Conservation (phyloP, 2,329 filamentous ascomycete species). For the Colletotrichum eleusines region DNA sequence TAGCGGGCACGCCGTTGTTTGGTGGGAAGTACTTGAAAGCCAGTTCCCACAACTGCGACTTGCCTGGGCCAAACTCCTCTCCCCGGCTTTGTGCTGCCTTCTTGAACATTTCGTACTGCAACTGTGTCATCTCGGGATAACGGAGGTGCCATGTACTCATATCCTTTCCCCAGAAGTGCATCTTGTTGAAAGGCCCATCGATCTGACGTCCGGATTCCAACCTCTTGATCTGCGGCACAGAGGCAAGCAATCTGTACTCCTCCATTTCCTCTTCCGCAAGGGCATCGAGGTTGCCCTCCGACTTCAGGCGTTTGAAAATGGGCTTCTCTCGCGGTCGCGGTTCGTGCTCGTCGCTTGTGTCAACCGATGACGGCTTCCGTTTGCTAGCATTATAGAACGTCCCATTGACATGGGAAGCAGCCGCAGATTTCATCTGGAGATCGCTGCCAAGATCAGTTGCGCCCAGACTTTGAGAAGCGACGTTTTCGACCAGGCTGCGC, state of each 20-base stretch:
- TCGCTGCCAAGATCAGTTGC: slow-evolving; percentile 59
- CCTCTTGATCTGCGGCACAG: slow-evolving; percentile 62
- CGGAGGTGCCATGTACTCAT: slow-evolving; percentile 69
- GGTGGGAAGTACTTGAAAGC: slow-evolving; percentile 71
- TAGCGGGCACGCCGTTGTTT: slow-evolving; percentile 37
- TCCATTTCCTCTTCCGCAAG: slow-evolving; percentile 52
- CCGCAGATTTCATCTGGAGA: slow-evolving; percentile 42
- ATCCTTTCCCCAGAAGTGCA: slow-evolving; percentile 69
- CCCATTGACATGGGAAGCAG: slow-evolving; percentile 40
- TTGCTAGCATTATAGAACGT: slow-evolving; percentile 65
- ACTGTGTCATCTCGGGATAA: slow-evolving; percentile 73
- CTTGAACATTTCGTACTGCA: slow-evolving; percentile 68
- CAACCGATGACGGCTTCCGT: slow-evolving; percentile 62
- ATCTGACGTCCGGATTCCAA: slow-evolving; percentile 68
- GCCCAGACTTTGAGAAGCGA: slow-evolving; percentile 67
- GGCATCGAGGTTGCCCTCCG: slow-evolving; percentile 57
- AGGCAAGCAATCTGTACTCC: slow-evolving; percentile 61
- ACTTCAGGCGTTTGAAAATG: slow-evolving; percentile 68
- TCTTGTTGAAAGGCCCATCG: slow-evolving; percentile 67
- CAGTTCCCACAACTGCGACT: slow-evolving; percentile 65
- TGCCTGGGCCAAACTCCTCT: slow-evolving; percentile 66
- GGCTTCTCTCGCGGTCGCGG: slow-evolving; percentile 53
- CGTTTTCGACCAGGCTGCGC: slow-evolving; percentile 64
- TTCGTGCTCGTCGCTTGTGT: slow-evolving; percentile 66
- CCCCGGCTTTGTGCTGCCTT: slow-evolving; percentile 62